phyloP scores from a whole-genome alignment of 345 rosid species.

The Euphorbia peplus region DNA sequence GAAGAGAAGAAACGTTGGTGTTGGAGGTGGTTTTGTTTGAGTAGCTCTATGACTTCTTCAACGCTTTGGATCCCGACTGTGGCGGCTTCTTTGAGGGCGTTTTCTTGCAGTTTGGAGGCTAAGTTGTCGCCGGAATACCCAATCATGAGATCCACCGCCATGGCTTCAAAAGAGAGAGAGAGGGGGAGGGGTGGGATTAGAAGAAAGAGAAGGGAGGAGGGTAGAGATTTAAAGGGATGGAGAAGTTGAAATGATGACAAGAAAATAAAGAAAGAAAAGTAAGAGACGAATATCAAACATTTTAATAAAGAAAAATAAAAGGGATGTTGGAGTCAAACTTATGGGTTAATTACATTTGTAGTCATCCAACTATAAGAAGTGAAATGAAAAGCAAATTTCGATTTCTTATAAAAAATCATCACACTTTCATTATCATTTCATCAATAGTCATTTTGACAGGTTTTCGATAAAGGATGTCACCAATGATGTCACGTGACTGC shows the following conservation, averaged over 20 bases:
- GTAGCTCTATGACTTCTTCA: slow-evolving; percentile 58
- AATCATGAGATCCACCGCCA: slow-evolving; percentile 71
- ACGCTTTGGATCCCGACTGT: slow-evolving; percentile 79
- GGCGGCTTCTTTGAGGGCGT: slow-evolving; percentile 63
- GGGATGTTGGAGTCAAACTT: slow-evolving; percentile 42
- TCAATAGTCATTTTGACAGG: too few relatives aligned
- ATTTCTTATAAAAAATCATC: too few relatives aligned
- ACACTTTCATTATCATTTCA: too few relatives aligned
- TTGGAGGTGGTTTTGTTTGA: slow-evolving; percentile 38
- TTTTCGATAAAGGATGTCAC: too few relatives aligned
- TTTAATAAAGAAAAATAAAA: not conserved
- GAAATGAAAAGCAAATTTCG: too few relatives aligned
- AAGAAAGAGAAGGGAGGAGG: slow-evolving; percentile 1
- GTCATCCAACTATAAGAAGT: too few relatives aligned
- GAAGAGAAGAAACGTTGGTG: slow-evolving; percentile 23
- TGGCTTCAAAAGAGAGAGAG: slow-evolving; percentile 13
- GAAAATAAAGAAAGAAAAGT: not conserved
- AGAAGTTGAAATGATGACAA: not conserved
- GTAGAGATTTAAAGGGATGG: not conserved
- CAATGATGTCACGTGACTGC: too few relatives aligned
- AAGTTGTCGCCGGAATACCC: slow-evolving; percentile 40
- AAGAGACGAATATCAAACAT: slow-evolving; percentile 17
- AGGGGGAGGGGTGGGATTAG: too few relatives aligned
- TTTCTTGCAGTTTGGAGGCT: slow-evolving; percentile 45
- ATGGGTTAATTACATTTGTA: too few relatives aligned